A percentile compares a stretch with the other conserved stretches of the same genome.
phyloP scores from a whole-genome alignment of 2,329 filamentous ascomycete genomes.

The Aspergillus fijiensis region DNA sequence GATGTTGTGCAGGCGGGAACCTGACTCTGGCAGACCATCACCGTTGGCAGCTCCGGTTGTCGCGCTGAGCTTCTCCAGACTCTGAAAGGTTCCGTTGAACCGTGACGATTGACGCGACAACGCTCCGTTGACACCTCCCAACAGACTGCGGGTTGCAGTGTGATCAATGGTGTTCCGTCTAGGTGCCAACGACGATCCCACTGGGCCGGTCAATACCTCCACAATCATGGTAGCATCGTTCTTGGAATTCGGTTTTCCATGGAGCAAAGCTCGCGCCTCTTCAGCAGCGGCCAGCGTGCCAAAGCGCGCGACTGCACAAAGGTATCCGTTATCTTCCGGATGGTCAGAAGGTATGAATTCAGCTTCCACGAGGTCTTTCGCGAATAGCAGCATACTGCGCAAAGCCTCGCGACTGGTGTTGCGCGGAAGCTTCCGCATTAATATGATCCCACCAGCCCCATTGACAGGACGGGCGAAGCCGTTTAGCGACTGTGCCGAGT shows the following conservation, averaged over 20 bases:
- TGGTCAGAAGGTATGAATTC: slow-evolving; percentile 57
- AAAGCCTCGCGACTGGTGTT: slow-evolving; percentile 60
- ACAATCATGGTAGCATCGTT: slow-evolving; percentile 60
- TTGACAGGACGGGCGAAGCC: slow-evolving; percentile 33
- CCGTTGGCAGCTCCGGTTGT: slow-evolving; percentile 49
- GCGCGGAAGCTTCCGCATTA: slow-evolving; percentile 60
- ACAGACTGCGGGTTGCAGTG: slow-evolving; percentile 36
- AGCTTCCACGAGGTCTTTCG: slow-evolving; percentile 60
- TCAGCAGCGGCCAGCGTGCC: slow-evolving; percentile 57
- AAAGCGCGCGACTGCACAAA: slow-evolving; percentile 61
- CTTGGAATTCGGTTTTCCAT: slow-evolving; percentile 62
- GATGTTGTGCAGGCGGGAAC: slow-evolving; percentile 53
- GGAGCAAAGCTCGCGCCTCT: slow-evolving; percentile 58
- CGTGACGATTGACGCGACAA: slow-evolving; percentile 56
- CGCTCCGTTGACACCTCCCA: slow-evolving; percentile 40
- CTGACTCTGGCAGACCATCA: slow-evolving; percentile 54
- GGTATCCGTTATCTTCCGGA: slow-evolving; percentile 57
- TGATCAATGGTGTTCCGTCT: slow-evolving; percentile 58
- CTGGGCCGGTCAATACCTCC: slow-evolving; percentile 51
- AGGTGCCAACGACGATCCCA: slow-evolving; percentile 32
- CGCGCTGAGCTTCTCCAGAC: slow-evolving; percentile 57
- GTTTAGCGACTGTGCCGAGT: slow-evolving; percentile 37
- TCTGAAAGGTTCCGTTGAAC: slow-evolving; percentile 62
- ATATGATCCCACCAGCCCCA: slow-evolving; percentile 44
- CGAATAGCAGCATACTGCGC: slow-evolving; percentile 64